Conservation (phyloP, 2,329 filamentous ascomycete genomes). For the Arthrobotrys musiformis region DNA sequence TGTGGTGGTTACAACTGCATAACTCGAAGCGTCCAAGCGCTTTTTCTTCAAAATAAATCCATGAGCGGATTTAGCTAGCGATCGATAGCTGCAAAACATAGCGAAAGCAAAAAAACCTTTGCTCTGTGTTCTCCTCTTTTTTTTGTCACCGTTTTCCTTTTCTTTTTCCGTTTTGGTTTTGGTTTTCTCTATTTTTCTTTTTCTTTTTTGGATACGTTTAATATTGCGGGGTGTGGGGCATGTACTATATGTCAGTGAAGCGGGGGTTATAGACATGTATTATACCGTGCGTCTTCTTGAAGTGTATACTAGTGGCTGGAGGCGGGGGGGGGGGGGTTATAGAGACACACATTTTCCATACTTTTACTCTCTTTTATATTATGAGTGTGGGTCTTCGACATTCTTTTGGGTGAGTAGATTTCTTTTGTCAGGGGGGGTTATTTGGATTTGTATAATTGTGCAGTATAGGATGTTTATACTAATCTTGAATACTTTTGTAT, state of each 20-base stretch:
- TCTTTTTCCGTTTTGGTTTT: not conserved
- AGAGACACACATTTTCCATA: not conserved
- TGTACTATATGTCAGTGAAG: slow-evolving; percentile 18
- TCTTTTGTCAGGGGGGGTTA: not conserved
- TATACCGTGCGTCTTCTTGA: not conserved
- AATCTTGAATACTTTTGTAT: too few species aligned
- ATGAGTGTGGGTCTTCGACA: too few species aligned
- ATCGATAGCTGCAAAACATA: not conserved
- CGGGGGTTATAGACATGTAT: slow-evolving; percentile 9
- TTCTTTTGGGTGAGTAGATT: not conserved
- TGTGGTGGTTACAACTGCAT: not conserved
- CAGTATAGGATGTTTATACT: too few species aligned
- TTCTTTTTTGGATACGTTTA: slow-evolving; percentile 9
- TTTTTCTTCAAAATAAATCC: not conserved
- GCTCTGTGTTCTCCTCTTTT: too few species aligned
- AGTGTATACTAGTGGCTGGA: slow-evolving; percentile 19
- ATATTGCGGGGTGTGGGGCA: not conserved
- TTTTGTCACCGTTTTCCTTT: not conserved
- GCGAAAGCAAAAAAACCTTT: not conserved
- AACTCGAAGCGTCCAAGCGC: not conserved
- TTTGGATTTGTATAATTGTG: too few species aligned
- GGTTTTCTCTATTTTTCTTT: not conserved
- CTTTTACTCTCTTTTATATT: not conserved
- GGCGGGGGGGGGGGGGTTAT: not conserved
- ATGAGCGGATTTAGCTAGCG: not conserved